Evolutionary conservation across 139 green algal species (phyloP), one percentile per base, ranked within the genome.

Genomic region (Chlorella ohadii): DNA sequence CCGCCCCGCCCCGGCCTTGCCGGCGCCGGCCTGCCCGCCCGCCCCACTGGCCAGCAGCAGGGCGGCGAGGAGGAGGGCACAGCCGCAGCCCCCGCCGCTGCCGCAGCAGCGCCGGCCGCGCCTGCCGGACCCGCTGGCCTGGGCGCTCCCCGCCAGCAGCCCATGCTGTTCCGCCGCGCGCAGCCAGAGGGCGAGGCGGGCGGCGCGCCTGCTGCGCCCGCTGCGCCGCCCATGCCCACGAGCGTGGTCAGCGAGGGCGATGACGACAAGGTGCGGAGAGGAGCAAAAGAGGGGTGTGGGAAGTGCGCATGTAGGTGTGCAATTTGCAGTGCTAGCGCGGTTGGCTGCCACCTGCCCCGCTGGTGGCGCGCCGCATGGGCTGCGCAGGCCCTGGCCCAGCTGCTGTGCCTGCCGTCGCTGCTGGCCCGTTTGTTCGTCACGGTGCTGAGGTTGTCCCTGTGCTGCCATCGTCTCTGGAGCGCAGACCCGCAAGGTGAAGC

Each of bases 401-500:
- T 38, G 66, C n/a, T n/a, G n/a, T n/a, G n/a, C n/a, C 66, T 47
- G 33, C 31, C 1, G 66, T 23, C n/a, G n/a, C n/a, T n/a, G n/a
- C n/a, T n/a, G n/a, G n/a, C n/a, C n/a, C n/a, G n/a, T n/a, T n/a
- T n/a, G n/a, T n/a, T n/a, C n/a, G n/a, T n/a, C n/a, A n/a, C n/a
- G n/a, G n/a, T n/a, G n/a, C n/a, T n/a, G n/a, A n/a, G n/a, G n/a
- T n/a, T n/a, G n/a, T n/a, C n/a, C n/a, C n/a, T n/a, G n/a, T n/a
- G 34, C 34, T 51, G 33, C 33, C 67, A 41, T 4, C 16, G 34
- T 13, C 44, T 51, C 44, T 51, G 44, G 7, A 51, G 7, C 44
- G 13, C 39, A 89, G 59, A 71, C 72, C 13, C 33, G 25, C 34
- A 84, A 79, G 47, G 74, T 89, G 7, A 78, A 76, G 61, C 57